phyloP scores from a whole-genome alignment of 2,329 filamentous ascomycete genomes.

The Chaetomium sp. region DNA sequence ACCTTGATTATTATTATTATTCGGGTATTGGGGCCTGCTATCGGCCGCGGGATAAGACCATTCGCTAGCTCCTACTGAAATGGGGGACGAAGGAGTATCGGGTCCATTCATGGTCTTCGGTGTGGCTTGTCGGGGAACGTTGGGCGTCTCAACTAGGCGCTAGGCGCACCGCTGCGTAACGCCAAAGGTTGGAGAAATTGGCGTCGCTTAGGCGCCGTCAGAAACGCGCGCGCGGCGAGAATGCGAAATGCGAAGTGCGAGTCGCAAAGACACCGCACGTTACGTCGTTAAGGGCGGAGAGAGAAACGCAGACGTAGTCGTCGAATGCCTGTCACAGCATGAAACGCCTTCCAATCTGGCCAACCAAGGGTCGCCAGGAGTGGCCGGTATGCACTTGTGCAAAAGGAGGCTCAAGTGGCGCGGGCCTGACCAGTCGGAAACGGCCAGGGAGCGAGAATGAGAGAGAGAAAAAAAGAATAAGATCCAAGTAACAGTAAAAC shows the following conservation, averaged over 20 bases:
- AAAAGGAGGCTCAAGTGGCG: slow-evolving; percentile 12
- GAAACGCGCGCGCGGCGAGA: not conserved
- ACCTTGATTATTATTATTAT: slow-evolving; percentile 48
- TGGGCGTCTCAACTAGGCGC: slow-evolving; percentile 20
- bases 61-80: slow-evolving; percentile 77
- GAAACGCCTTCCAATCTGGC: slow-evolving; percentile 1
- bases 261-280: not conserved
- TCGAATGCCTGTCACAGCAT: slow-evolving; percentile 15
- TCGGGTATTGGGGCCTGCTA: slow-evolving; percentile 37
- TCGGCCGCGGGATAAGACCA: slow-evolving; percentile 64
- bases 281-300: not conserved
- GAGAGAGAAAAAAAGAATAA: not conserved
- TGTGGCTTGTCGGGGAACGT: slow-evolving; percentile 18
- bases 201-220: not conserved
- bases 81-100: slow-evolving; percentile 72
- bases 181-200: slow-evolving; percentile 3
- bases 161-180: slow-evolving; percentile 6
- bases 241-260: not conserved
- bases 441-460: not conserved
- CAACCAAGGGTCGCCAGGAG: slow-evolving; percentile 2
- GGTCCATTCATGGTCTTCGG: slow-evolving; percentile 58
- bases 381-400: not conserved
- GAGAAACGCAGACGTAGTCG: slow-evolving; percentile 13
- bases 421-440: slow-evolving; percentile 6
- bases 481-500: too few relatives aligned